phyloP scores from a whole-genome alignment of 2,329 filamentous ascomycete species.

The Byssothecium circinans region DNA sequence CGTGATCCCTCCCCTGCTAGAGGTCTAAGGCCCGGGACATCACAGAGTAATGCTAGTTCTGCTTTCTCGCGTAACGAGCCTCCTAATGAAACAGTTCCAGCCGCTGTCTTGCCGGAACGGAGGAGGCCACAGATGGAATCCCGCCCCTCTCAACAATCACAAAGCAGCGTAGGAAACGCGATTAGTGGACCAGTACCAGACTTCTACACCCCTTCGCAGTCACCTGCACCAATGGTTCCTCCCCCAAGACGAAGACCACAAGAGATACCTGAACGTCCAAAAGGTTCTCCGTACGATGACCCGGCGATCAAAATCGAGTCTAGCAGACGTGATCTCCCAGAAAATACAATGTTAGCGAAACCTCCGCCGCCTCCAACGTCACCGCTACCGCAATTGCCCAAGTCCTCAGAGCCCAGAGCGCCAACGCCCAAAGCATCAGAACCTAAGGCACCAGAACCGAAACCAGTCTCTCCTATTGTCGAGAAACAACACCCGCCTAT shows the following conservation, averaged over 20 bases:
- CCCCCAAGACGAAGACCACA: constrained; percentile 17
- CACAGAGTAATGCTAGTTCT: constrained; percentile 41
- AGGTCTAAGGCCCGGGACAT: constrained; percentile 37
- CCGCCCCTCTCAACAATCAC: constrained; percentile 29
- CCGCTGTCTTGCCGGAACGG: constrained; percentile 56
- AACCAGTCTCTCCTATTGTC: constrained; percentile 21
- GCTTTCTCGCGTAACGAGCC: constrained; percentile 32
- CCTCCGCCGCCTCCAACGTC: constrained; percentile 27
- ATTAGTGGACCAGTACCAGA: constrained; percentile 20
- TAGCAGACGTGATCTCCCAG: background rate
- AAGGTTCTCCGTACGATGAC: constrained; percentile 3
- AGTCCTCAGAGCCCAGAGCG: constrained; percentile 1
- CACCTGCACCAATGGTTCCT: constrained; percentile 14
- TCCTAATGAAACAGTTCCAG: constrained; percentile 23
- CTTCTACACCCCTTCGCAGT: constrained; percentile 24
- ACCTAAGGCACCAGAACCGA: constrained; percentile 51
- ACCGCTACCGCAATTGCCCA: constrained; percentile 33
- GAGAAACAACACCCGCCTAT: no score
- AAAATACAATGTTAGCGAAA: constrained; percentile 4
- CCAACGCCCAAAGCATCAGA: constrained; percentile 12
- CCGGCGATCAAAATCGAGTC: constrained; percentile 1
- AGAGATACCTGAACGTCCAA: constrained; percentile 9
- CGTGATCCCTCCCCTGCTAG: constrained; percentile 35
- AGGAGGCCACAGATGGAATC: constrained; percentile 68
- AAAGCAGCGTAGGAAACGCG: constrained; percentile 29